A percentile compares a stretch with the other conserved stretches of the same genome.
Evolutionary conservation across 208 protist species (phyloP).

Genomic region (Strigomonas oncopelti): DNA sequence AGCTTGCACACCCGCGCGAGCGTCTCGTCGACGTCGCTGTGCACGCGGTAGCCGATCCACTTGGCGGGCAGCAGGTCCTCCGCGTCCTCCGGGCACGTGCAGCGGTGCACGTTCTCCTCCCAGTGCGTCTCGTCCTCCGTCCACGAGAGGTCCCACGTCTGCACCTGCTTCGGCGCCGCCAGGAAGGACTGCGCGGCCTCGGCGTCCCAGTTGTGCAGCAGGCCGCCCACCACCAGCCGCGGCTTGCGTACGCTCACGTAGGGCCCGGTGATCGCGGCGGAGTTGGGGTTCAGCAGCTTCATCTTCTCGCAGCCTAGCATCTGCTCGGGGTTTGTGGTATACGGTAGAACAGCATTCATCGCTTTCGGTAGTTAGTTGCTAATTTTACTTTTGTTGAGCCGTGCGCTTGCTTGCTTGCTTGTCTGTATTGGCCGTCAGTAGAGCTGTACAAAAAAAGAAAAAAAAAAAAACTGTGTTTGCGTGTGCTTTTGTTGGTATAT

Average conservation of each 20-base stretch:
- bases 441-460: conserved; percentile 8
- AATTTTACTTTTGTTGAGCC: background rate
- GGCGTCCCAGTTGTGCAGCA: conserved; percentile 83
- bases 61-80: conserved; percentile 80
- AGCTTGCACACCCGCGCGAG: conserved; percentile 85
- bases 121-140: conserved; percentile 73
- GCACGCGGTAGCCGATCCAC: conserved; percentile 84
- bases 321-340: conserved; percentile 77
- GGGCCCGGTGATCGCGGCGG: conserved; percentile 54
- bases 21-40: conserved; percentile 81
- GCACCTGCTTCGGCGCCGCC: conserved; percentile 39
- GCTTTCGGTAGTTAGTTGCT: background rate
- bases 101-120: conserved; percentile 68
- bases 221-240: conserved; percentile 60
- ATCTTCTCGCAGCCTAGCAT: conserved; percentile 76
- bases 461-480: background rate
- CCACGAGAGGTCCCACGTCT: conserved; percentile 83
- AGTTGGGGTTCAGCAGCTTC: conserved; percentile 73
- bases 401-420: background rate
- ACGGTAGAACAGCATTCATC: conserved; percentile 84
- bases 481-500: background rate
- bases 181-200: conserved; percentile 62
- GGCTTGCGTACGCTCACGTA: conserved; percentile 54
- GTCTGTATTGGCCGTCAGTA: too few species aligned
- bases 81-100: conserved; percentile 79